A percentile compares a stretch with the other conserved stretches of the same genome.
phyloP scores from a whole-genome alignment of 768 basidiomycete genomes.

The Scleroderma citrinum region DNA sequence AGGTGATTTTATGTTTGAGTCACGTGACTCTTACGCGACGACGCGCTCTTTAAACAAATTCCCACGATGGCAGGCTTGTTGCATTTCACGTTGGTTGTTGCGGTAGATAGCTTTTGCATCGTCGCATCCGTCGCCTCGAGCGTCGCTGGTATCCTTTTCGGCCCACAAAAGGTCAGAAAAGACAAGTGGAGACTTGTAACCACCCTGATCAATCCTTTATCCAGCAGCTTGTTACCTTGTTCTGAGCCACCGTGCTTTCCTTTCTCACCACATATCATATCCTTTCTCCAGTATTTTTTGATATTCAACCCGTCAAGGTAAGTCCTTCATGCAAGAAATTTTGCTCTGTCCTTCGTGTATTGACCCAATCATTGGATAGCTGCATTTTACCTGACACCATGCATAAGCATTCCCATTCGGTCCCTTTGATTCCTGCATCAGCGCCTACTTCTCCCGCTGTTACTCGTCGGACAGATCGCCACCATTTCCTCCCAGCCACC shows the following conservation, averaged over 20 bases:
- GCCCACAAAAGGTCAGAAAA: conserved; percentile 8
- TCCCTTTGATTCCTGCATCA: conserved; percentile 32
- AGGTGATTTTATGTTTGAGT: conserved; percentile 22
- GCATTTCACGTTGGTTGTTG: conserved; percentile 24
- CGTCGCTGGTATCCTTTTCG: conserved; percentile 7
- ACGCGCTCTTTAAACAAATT: conserved; percentile 33
- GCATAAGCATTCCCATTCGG: conserved; percentile 27
- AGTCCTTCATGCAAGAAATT: background rate
- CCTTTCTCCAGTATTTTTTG: conserved; percentile 7
- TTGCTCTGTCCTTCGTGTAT: background rate
- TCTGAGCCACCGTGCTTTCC: conserved; percentile 20
- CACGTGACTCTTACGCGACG: conserved; percentile 36
- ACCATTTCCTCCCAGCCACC: conserved; percentile 45
- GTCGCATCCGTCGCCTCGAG: conserved; percentile 6
- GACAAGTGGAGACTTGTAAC: conserved; percentile 2
- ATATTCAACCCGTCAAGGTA: conserved; percentile 20
- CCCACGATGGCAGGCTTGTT: conserved; percentile 26
- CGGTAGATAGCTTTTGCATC: conserved; percentile 9
- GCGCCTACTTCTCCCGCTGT: conserved; percentile 41
- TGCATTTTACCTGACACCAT: conserved; percentile 12
- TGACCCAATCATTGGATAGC: conserved; percentile 9
- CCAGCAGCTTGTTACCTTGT: conserved; percentile 6
- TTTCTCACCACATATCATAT: conserved; percentile 21
- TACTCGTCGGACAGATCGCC: conserved; percentile 27
- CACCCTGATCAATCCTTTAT: conserved; percentile 13